Base-by-base conservation (phyloP, 1,139 yeast species). In the Geotrichum aggregatum region DNA sequence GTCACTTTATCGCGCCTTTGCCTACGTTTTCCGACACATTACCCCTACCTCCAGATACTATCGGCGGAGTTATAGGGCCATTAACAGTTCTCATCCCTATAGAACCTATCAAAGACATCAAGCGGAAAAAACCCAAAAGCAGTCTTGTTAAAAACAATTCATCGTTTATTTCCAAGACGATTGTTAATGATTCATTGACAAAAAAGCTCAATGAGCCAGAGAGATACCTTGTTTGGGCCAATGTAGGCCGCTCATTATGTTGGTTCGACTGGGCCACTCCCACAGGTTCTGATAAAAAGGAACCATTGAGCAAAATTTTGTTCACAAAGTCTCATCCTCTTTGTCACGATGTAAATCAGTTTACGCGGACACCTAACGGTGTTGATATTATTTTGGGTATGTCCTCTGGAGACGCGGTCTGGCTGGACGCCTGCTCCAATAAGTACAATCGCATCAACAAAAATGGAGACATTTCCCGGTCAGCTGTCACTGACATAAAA, bases 401-500 rank as follows among this genome's bases (percentile, higher is more conserved):
- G 56, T 71, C 78, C 1, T 67, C 77, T 1, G 82, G 83, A 24
- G 84, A 79, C 59, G 65, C 78, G n/a, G 57, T 79, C n/a, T 79
- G 83, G 82, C 60, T 75, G 34, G 82, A 78, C 57, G 74, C 78
- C 13, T 64, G 70, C 28, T 69, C 73, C 44, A 69, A 71, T 63
- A 71, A 73, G 53, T 79, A 77, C 63, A 65, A 76, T 26, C 71
- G 83, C 40, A 69, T 78, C 66, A 79, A 79, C 63, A 79, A 78
- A 59, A 71, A 72, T 54, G 75, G 74, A 16, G 67, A 65, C 44
- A 67, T 72, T 44, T 66, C 72, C 40, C 56, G 64, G 11, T 56
- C 69, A 13, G 69, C 76, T 2, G 68, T 71, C 6, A 63, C 68
- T 3, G 68, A 70, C 22, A 62, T 74, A 22, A 69, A 67, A 52